Evolutionary conservation across 805 yeast species (phyloP).

Genomic region (Candida dajiaensis): DNA sequence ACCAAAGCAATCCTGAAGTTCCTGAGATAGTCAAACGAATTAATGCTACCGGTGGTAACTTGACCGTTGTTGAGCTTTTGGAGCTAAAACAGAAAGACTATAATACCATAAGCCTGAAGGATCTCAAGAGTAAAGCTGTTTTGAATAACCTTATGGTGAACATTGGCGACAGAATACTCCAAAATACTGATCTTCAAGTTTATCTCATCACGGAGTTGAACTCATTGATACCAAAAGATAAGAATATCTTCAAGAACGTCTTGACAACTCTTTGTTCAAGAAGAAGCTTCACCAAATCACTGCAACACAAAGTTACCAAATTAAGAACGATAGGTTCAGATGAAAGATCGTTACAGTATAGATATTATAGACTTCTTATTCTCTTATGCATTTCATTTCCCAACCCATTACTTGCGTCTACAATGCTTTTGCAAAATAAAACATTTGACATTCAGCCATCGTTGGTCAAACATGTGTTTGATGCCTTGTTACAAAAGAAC

Average conservation of each 20-base stretch:
- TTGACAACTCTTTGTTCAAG: not conserved
- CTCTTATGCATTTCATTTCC: not conserved
- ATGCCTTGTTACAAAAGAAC: slow-evolving; percentile 12
- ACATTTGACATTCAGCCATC: not conserved
- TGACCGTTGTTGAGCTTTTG: slow-evolving; percentile 4
- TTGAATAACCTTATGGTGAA: slow-evolving; percentile 4
- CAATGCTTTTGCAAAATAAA: not conserved
- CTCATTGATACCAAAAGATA: not conserved
- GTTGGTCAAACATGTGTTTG: slow-evolving; percentile 2
- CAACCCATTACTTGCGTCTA: not conserved
- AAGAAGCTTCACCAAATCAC: not conserved
- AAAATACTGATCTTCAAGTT: slow-evolving; percentile 1
- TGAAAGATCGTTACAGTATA: not conserved
- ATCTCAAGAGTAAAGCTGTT: not conserved
- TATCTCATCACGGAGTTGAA: slow-evolving; percentile 1
- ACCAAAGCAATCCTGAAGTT: not conserved
- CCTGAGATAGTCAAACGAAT: slow-evolving; percentile 1
- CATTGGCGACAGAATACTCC: not conserved
- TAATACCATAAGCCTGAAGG: not conserved
- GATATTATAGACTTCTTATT: not conserved
- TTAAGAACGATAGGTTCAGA: not conserved
- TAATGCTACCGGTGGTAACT: slow-evolving; percentile 10
- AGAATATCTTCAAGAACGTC: not conserved
- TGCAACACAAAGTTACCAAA: not conserved
- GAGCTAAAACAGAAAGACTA: slow-evolving; percentile 1